Evolutionary conservation across 208 protist genomes (phyloP).

Genomic region (Leishmania gerbilli): DNA sequence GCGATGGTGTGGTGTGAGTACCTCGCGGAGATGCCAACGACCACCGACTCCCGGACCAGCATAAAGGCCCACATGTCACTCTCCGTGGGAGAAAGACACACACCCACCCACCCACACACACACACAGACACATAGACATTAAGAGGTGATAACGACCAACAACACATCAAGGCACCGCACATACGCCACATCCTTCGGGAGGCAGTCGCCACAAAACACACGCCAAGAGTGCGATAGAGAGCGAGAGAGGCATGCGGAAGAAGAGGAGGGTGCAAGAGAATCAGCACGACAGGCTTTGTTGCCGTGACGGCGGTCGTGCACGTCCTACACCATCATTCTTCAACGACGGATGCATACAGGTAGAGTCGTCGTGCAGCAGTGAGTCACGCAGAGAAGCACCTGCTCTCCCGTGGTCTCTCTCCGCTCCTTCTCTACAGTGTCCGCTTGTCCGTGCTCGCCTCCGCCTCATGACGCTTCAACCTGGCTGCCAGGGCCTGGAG

Average conservation of each 20-base stretch:
- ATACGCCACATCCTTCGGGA: not conserved
- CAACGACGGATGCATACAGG: not conserved
- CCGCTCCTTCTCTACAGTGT: not conserved
- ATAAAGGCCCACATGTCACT: not conserved
- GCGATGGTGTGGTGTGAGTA: not conserved
- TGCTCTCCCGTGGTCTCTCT: not conserved
- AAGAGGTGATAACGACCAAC: not conserved
- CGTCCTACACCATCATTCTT: not conserved
- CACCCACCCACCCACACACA: not conserved
- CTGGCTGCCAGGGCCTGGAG: constrained; percentile 14
- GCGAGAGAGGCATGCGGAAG: not conserved
- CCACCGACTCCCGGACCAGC: not conserved
- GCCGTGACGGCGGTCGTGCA: not conserved
- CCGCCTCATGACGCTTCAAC: constrained; percentile 1
- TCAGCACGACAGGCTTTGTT: not conserved
- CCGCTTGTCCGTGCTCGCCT: not conserved
- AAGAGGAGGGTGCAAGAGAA: not conserved
- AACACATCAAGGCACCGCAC: not conserved
- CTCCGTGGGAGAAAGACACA: not conserved
- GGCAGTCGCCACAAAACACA: not conserved
- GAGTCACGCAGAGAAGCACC: not conserved
- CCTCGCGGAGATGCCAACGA: not conserved
- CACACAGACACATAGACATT: not conserved
- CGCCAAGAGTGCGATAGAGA: not conserved
- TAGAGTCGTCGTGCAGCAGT: not conserved